A percentile compares a stretch with the other conserved stretches of the same genome.
phyloP scores from a whole-genome alignment of 2,329 filamentous ascomycete species.

The Pseudogymnoascus sp. region DNA sequence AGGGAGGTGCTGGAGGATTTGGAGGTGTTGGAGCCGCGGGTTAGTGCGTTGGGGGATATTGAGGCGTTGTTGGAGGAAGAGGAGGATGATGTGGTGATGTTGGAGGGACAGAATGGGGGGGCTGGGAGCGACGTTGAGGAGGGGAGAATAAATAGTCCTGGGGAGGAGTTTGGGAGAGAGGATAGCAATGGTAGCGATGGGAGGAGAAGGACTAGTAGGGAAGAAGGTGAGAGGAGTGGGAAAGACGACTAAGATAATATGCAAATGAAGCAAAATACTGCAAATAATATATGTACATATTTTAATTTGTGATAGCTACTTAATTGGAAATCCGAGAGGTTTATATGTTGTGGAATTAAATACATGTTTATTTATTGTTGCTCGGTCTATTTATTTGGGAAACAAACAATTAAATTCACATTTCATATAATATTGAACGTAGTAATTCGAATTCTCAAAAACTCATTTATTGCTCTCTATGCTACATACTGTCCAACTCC shows the following conservation, averaged over 20 bases:
- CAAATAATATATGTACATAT: neutral
- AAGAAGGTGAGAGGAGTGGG: neutral
- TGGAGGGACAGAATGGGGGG: slow-evolving; percentile 15
- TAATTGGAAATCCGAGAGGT: neutral
- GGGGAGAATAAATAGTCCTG: neutral
- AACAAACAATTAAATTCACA: neutral
- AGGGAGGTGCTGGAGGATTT: slow-evolving; percentile 79
- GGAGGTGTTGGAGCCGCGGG: slow-evolving; percentile 75
- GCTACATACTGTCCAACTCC: slow-evolving; percentile 7
- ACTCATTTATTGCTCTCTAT: slow-evolving; percentile 7
- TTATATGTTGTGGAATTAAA: neutral
- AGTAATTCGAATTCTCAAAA: neutral
- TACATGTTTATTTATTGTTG: neutral
- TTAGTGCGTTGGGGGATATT: slow-evolving; percentile 74
- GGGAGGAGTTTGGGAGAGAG: slow-evolving; percentile 7
- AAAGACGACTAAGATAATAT: slow-evolving; percentile 4
- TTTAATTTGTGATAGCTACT: neutral
- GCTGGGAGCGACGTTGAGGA: neutral
- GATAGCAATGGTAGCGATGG: neutral
- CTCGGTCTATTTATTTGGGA: neutral
- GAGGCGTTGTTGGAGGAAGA: slow-evolving; percentile 61
- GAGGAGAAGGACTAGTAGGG: neutral
- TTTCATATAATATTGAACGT: neutral
- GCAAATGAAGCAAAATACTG: neutral
- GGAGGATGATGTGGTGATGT: slow-evolving; percentile 35